Percentiles rank a stretch among this genome's conserved stretches.
These are phyloP conservation scores for Colletotrichum abscissum DNA, from an alignment of 2,329 filamentous ascomycete species.

Conservation along the genomic window DNA sequence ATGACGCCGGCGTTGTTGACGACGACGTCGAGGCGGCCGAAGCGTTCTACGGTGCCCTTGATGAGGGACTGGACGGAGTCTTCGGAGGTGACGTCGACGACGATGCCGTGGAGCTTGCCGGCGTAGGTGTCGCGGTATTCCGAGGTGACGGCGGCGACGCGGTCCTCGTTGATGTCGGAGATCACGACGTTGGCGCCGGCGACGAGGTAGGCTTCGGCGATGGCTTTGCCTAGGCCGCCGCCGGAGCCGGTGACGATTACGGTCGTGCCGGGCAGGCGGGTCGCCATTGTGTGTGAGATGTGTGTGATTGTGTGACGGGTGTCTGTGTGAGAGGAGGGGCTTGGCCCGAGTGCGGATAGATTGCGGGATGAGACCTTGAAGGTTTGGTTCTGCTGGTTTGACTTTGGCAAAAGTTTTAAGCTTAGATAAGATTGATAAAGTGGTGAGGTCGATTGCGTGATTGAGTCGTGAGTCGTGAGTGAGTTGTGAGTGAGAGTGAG, in stretches of 20 bases:
- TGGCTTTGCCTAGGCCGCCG: constrained; percentile 45
- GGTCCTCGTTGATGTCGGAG: constrained; percentile 44
- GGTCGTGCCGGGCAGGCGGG: constrained; percentile 39
- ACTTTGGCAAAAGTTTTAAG: not conserved
- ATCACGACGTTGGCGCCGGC: constrained; percentile 46
- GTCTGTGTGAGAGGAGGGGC: not conserved
- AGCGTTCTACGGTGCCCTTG: constrained; percentile 26
- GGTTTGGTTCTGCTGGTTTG: not conserved
- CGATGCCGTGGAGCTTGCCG: constrained; percentile 25
- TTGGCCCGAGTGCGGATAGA: not conserved
- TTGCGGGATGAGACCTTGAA: not conserved
- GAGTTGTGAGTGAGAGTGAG: not conserved
- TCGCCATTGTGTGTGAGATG: not conserved
- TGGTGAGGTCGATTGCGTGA: not conserved
- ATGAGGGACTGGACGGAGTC: constrained; percentile 25
- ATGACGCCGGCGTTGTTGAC: constrained; percentile 70
- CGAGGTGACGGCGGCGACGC: constrained; percentile 20
- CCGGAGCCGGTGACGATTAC: constrained; percentile 47
- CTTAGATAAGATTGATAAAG: not conserved
- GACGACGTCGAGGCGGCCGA: constrained; percentile 58
- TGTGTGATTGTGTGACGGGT: not conserved
- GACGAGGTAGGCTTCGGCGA: constrained; percentile 44
- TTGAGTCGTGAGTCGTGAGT: not conserved
- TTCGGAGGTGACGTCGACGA: constrained; percentile 31
- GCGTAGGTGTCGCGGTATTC: constrained; percentile 31